phyloP scores from a whole-genome alignment of 148 eudicot genomes.

The Fagopyrum esculentum region DNA sequence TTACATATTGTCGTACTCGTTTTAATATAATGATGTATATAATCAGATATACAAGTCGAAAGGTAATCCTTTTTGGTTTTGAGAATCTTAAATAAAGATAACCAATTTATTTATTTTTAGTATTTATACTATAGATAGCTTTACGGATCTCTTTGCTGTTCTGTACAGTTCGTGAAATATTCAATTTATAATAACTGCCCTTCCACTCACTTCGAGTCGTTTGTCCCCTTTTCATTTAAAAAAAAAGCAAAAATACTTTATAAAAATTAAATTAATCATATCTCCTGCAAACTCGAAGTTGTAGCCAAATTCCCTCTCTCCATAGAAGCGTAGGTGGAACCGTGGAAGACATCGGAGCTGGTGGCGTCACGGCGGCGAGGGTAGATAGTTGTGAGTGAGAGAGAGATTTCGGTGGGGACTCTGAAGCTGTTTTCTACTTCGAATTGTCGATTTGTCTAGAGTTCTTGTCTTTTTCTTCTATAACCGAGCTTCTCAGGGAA shows the following conservation, averaged over 20 bases:
- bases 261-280: background rate
- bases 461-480: background rate
- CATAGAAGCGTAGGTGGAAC: constrained; percentile 6
- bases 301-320: background rate
- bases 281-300: background rate
- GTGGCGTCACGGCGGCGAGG: background rate
- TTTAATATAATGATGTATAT: too few species aligned
- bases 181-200: constrained; percentile 6
- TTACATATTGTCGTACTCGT: too few species aligned
- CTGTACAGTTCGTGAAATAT: background rate
- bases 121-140: background rate
- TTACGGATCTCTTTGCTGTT: background rate
- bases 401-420: background rate
- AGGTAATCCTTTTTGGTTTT: too few species aligned
- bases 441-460: background rate
- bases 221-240: background rate
- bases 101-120: background rate
- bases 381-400: background rate
- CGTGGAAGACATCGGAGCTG: background rate
- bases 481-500: background rate
- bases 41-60: too few species aligned
- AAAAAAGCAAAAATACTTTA: background rate
- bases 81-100: background rate
- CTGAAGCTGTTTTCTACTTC: background rate
- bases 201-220: background rate